Base-by-base conservation (phyloP, 2,329 filamentous ascomycete genomes). In the Stachybotrys echinatus region DNA sequence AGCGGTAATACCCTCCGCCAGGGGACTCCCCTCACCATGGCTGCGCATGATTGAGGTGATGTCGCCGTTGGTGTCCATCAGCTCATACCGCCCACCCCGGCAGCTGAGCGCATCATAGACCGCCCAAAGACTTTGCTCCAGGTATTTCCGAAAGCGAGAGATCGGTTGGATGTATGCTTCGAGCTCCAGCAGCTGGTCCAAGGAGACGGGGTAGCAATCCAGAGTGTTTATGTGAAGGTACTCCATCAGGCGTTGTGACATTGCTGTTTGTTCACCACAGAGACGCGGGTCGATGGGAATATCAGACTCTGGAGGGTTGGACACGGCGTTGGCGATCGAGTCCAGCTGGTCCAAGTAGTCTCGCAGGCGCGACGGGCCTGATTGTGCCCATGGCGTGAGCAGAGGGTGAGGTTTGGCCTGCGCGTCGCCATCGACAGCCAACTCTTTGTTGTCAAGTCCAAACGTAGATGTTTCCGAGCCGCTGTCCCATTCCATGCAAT, bases 21-120 rank as follows among this genome's bases (percentile, higher is more conserved):
- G 47, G 1, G 58, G 57, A 22, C 62, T 65, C 6, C 57, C 53
- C 5, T 52, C 42, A 2, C 62, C 57, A 2, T 23, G 45, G 43
- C 55, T 62, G 42, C 54, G 58, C 58, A 58, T 59, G 12, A 59
- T 21, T 1, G 5, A 10, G 0, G 48, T 38, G 1, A 47, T 23
- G 12, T 50, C 47, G 19, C 23, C 52, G 6, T 31, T 18, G 2
- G 44, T 14, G 2, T 40, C 22, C 3, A 18, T 21, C 23, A 40
- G 7, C 6, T 23, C n/a, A 31, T 49, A 40, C 10, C 54, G 47
- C 12, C 45, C 49, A 10, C 48, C 34, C 12, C 52, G 50, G 5
- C 54, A 27, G 23, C 51, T 52, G 1, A 50, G 42, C 6, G 38
- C 19, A 19, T 40, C 21, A 5, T 45, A 42, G 12, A 38, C 49